Base-by-base conservation (phyloP, 225 moss, liverwort and hornwort genomes). In the Anthoceros angustus region DNA sequence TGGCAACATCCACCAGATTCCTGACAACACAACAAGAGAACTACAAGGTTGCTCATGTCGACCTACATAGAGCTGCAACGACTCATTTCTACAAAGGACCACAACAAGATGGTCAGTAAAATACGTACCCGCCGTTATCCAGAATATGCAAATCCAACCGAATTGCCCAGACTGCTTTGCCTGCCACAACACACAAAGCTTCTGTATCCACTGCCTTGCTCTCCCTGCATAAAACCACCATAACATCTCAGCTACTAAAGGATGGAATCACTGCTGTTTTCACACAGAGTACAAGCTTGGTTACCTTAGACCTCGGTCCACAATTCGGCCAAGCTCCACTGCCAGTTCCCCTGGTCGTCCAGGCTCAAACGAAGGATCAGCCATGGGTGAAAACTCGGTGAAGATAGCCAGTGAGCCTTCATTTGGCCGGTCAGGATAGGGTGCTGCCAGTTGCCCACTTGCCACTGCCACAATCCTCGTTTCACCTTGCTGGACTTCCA, bases 181-280 rank as follows among this genome's bases (percentile, higher is more conserved):
- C 87, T 41, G 93, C 84, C 70, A 93, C 69, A 64, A 93, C 82
- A 61, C 93, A 93, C 42, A 93, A 73, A 23, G 86, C 89, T 70
- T 93, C 89, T n/a, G 84, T 89, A 72, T 93, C 93, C 69, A 93
- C 82, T 2, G 93, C 93, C 67, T 77, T 86, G 74, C 87, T 93
- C 72, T 87, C 87, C 78, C 84, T 87, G 85, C 71, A 74, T 25
- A 26, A 23, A 8, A 46, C 38, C 25, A 25, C 12, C 10, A 2
- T 39, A n/a, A 41, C 10, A 42, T 41, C 15, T n/a, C 41, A 12
- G 45, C 42, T 21, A 66, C 0, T 26, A 9, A 24, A 42, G n/a
- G 26, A 66, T 41, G 40, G 12, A 72, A 43, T 9, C 32, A 16
- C 39, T 39, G 9, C 62, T 66, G 49, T 41, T 25, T 43, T 41